Conservation (phyloP, 164 flowering plant species). For the Berberis thunbergii region DNA sequence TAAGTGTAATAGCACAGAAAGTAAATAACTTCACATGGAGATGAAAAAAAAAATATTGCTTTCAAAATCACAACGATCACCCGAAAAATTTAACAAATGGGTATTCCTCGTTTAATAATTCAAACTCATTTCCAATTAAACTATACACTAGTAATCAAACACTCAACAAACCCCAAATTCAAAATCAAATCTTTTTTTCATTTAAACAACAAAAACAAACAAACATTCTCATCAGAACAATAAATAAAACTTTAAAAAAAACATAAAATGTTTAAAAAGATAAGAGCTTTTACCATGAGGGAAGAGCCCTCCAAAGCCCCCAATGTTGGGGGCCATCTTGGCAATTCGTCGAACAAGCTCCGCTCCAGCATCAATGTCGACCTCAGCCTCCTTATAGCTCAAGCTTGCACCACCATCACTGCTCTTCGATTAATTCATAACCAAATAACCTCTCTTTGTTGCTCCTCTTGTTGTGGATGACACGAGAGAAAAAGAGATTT, state of each 20-base stretch:
- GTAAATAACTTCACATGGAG: too few species aligned
- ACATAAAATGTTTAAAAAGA: conserved; percentile 1
- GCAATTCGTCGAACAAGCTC: conserved; percentile 86
- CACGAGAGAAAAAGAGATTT: neutral
- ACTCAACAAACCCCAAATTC: too few species aligned
- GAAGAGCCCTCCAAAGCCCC: conserved; percentile 91
- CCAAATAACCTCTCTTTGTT: conserved; percentile 1
- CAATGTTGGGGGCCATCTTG: conserved; percentile 92
- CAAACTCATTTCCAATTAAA: too few species aligned
- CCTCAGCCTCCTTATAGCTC: conserved; percentile 88
- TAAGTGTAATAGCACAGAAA: too few species aligned
- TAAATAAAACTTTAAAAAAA: too few species aligned
- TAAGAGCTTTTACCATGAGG: conserved; percentile 57
- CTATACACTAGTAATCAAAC: too few species aligned
- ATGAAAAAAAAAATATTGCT: too few species aligned
- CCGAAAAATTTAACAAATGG: too few species aligned
- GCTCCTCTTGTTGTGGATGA: conserved; percentile 1
- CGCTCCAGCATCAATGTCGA: conserved; percentile 91
- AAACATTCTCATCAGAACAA: neutral
- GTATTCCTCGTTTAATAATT: too few species aligned
- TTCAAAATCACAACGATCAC: too few species aligned
- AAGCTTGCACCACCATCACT: conserved; percentile 23
- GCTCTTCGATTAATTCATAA: conserved; percentile 7
- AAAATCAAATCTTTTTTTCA: too few species aligned
- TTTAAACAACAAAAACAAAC: too few species aligned